phyloP scores from a whole-genome alignment of 257 asterid genomes.

The Solanum sejunctum region DNA sequence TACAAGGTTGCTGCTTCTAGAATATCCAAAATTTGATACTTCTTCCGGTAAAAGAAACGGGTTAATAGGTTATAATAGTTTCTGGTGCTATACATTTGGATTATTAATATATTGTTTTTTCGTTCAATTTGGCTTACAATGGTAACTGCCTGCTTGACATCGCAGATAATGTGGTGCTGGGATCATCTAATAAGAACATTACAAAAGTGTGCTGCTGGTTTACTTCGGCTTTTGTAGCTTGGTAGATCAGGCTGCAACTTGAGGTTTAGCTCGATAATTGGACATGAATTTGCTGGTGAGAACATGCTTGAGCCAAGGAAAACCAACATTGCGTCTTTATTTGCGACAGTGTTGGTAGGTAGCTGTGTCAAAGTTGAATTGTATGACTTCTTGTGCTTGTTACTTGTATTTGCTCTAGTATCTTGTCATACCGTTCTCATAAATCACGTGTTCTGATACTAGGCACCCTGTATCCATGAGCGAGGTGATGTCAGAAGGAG shows the following conservation, averaged over 20 bases:
- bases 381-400: neutral
- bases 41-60: neutral
- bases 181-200: neutral
- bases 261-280: constrained; percentile 20
- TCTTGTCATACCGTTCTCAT: neutral
- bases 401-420: neutral
- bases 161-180: neutral
- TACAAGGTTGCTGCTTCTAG: neutral
- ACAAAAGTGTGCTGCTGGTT: neutral
- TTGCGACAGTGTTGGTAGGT: neutral
- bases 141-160: neutral
- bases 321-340: constrained; percentile 31
- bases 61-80: neutral
- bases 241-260: constrained; percentile 15
- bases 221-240: constrained; percentile 11
- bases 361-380: neutral
- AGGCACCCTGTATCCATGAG: constrained; percentile 61
- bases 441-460: constrained; percentile 1
- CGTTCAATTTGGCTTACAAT: neutral
- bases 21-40: neutral
- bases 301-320: constrained; percentile 82
- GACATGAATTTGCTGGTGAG: constrained; percentile 59
- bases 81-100: neutral
- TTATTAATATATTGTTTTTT: neutral
- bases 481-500: constrained; percentile 79